Percentiles rank a stretch among this genome's conserved stretches.
phyloP scores from a whole-genome alignment of 768 basidiomycete genomes.

The Hydnum rufescens region DNA sequence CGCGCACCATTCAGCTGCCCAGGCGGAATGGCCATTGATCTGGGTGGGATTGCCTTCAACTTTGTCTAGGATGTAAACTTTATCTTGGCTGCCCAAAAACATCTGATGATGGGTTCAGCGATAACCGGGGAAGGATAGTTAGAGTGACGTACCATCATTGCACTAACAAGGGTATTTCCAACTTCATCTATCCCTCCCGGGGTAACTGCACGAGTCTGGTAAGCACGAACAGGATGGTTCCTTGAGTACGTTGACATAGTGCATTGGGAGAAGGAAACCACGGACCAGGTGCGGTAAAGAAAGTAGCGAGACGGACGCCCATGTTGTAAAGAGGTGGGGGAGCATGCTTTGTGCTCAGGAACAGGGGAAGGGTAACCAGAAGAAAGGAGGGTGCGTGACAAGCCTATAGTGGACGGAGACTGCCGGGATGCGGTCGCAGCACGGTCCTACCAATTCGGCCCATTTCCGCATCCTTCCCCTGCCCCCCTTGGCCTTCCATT shows the following conservation, averaged over 20 bases:
- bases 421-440: no score
- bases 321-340: not conserved
- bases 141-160: slow-evolving; percentile 2
- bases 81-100: not conserved
- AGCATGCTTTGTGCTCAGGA: not conserved
- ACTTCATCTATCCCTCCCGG: not conserved
- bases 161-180: slow-evolving; percentile 1
- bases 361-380: not conserved
- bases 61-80: slow-evolving; percentile 11
- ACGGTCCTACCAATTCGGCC: no score
- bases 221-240: no score
- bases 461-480: no score
- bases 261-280: no score
- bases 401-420: no score
- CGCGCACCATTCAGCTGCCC: slow-evolving; percentile 7
- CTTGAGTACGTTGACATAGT: no score
- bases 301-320: not conserved
- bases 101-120: not conserved
- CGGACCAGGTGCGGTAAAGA: not conserved
- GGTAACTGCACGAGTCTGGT: not conserved
- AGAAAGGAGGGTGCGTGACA: no score
- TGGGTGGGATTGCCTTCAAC: slow-evolving; percentile 9
- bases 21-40: slow-evolving; percentile 10
- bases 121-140: not conserved
- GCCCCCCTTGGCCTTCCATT: no score